A percentile compares a stretch with the other conserved stretches of the same genome.
Evolutionary conservation across 371 early-diverging fungal species (phyloP).

Genomic region (Mortierella sp.): DNA sequence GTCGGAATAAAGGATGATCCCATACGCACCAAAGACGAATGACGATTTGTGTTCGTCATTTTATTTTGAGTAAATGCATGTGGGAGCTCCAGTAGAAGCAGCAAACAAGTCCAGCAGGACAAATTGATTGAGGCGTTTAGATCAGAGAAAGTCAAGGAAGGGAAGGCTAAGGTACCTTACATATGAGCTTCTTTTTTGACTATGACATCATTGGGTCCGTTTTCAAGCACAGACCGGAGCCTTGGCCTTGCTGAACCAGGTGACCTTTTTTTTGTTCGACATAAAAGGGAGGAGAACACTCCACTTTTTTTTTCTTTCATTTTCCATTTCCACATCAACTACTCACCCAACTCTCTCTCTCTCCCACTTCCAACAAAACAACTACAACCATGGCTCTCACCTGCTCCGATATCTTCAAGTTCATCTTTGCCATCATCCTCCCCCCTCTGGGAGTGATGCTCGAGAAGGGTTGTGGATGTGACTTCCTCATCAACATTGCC

Average conservation of each 20-base stretch:
- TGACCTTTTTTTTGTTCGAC: background rate
- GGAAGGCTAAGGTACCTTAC: background rate
- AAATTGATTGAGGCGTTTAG: background rate
- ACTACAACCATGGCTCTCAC: constrained; percentile 62
- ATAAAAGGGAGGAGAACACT: background rate
- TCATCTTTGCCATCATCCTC: constrained; percentile 63
- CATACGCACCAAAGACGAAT: background rate
- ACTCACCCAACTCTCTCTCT: constrained; percentile 79
- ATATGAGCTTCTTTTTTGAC: background rate
- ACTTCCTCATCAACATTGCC: constrained; percentile 84
- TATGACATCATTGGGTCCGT: background rate
- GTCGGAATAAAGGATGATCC: background rate
- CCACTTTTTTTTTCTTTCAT: constrained; percentile 20
- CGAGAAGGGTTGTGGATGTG: constrained; percentile 75
- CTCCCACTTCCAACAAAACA: constrained; percentile 65
- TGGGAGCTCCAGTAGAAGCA: background rate
- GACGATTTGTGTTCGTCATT: background rate
- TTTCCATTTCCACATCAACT: constrained; percentile 39
- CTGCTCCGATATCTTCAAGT: constrained; percentile 64
- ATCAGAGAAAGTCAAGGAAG: background rate
- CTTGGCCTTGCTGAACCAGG: background rate
- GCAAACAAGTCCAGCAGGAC: constrained; percentile 10
- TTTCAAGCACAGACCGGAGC: constrained; percentile 11
- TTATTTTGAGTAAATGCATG: background rate
- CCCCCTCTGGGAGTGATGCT: constrained; percentile 66